phyloP scores from a whole-genome alignment of 2,329 filamentous ascomycete species.

The Sordariomycetes sp. region DNA sequence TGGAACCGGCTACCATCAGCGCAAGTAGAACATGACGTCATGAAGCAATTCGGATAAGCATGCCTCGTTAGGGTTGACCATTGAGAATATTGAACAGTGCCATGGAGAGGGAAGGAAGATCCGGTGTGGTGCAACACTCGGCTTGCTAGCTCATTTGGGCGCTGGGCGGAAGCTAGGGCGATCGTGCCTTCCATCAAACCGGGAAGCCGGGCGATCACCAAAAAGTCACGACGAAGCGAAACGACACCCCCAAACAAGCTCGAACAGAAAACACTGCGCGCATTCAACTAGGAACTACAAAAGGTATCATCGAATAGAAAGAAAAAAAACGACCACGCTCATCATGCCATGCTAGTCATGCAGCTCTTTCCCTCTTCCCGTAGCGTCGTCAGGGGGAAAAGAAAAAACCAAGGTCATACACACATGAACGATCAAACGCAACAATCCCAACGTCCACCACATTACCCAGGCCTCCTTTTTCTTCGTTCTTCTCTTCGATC shows the following conservation, averaged over 20 bases:
- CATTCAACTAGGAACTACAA: background rate
- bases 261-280: background rate
- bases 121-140: too few species aligned
- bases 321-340: background rate
- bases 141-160: too few species aligned
- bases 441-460: background rate
- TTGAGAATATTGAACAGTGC: too few species aligned
- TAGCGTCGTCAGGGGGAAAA: background rate
- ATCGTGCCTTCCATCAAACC: too few species aligned
- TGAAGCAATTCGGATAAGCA: too few species aligned
- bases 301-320: background rate
- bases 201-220: too few species aligned
- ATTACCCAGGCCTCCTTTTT: background rate
- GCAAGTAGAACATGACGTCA: too few species aligned
- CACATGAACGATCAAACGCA: background rate
- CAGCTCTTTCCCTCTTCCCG: background rate
- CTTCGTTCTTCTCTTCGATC: background rate
- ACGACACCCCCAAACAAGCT: background rate
- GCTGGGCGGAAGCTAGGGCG: too few species aligned
- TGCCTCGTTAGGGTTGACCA: too few species aligned
- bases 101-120: too few species aligned
- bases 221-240: background rate
- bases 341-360: background rate
- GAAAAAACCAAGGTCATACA: background rate
- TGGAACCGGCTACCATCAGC: too few species aligned